Conservation (phyloP, 2,329 filamentous ascomycete genomes). For the Penicillium sp. region DNA sequence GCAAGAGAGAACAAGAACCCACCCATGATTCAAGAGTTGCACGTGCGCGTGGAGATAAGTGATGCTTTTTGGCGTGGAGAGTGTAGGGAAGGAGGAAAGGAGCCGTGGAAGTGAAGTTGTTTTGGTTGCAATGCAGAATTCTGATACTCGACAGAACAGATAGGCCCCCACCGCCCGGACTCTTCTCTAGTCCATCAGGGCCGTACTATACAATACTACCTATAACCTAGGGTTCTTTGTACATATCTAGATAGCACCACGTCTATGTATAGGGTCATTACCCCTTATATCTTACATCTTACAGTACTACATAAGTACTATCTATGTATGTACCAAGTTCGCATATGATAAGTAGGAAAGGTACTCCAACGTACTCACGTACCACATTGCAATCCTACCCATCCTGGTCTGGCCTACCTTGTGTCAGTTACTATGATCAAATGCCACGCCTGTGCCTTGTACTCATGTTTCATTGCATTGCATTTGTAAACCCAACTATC, state of each 20-base stretch:
- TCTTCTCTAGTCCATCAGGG: neutral
- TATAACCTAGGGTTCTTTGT: too few relatives aligned
- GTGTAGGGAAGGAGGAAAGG: neutral
- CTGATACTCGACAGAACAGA: neutral
- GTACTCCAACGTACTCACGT: neutral
- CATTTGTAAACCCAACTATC: neutral
- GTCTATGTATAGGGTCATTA: neutral
- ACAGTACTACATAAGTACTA: neutral
- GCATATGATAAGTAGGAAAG: neutral
- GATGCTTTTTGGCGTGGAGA: neutral
- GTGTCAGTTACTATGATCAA: constrained; percentile 12
- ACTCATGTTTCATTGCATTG: neutral
- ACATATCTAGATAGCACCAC: too few relatives aligned
- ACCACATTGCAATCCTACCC: neutral
- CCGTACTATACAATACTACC: too few relatives aligned
- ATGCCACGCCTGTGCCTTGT: constrained; percentile 7
- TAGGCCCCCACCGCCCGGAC: neutral
- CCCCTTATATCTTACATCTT: neutral
- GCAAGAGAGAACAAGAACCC: constrained; percentile 15
- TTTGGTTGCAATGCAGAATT: neutral
- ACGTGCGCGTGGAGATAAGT: neutral
- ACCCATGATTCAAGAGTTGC: constrained; percentile 6
- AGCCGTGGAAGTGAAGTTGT: neutral
- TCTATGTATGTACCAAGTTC: neutral
- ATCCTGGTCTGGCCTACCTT: neutral